Percentiles rank a stretch among this genome's conserved stretches.
phyloP scores from a whole-genome alignment of 2,329 filamentous ascomycete species.

The Pseudogymnoascus sp. region DNA sequence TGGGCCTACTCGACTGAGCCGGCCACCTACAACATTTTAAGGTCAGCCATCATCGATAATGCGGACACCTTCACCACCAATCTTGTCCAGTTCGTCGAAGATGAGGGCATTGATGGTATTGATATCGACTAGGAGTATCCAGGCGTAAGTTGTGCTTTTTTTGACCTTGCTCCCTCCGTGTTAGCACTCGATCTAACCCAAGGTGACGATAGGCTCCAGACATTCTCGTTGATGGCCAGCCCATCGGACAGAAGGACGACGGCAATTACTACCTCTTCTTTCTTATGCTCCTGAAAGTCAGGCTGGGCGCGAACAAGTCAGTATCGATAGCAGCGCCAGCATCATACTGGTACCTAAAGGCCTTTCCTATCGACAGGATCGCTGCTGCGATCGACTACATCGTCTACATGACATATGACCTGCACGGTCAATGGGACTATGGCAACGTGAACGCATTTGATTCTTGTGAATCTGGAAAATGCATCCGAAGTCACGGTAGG shows the following conservation, averaged over 20 bases:
- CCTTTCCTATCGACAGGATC: too few relatives aligned
- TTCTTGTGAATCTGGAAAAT: too few relatives aligned
- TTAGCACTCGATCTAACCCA: too few relatives aligned
- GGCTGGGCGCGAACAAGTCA: constrained; percentile 18
- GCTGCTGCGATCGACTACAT: constrained; percentile 20
- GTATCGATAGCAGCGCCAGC: too few relatives aligned
- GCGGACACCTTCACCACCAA: constrained; percentile 28
- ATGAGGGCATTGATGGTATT: constrained; percentile 29
- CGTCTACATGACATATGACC: constrained; percentile 23
- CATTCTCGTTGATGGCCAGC: constrained; percentile 33
- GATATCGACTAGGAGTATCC: constrained; percentile 38
- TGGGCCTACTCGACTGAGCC: constrained; percentile 37
- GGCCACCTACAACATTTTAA: constrained; percentile 1
- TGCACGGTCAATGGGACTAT: constrained; percentile 36
- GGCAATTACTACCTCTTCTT: constrained; percentile 32
- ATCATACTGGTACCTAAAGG: constrained; percentile 31
- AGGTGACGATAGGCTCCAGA: constrained; percentile 28
- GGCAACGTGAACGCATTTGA: too few relatives aligned
- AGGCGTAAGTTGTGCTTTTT: constrained; percentile 4
- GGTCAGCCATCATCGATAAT: constrained; percentile 31
- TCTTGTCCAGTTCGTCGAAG: constrained; percentile 29
- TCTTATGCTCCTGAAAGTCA: constrained; percentile 23
- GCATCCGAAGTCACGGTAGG: too few relatives aligned
- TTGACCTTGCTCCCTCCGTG: background rate
- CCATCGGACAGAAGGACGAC: constrained; percentile 10